Evolutionary conservation across 371 early-diverging fungal genomes (phyloP), one percentile per base, ranked within the genome.

Genomic region (Blakeslea trispora): DNA sequence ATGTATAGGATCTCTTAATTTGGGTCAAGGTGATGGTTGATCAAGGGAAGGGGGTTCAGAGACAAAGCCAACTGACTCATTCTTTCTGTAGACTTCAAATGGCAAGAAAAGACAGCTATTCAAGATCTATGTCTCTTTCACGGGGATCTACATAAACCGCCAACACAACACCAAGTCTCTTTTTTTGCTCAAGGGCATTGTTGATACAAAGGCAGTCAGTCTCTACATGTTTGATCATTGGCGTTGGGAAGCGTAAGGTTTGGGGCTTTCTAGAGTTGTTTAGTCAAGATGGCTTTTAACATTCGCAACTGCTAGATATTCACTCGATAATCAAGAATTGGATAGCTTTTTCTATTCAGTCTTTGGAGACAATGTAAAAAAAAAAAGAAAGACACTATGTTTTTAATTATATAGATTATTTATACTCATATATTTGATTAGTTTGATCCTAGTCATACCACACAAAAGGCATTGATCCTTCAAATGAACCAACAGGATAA

Each of bases 1-100:
- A 28, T 48, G 44, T 35, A 34, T 34, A 11, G 50, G 53, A n/a
- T 28, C 46, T 3, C 19, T 57, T n/a, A n/a, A 11, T 9, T 52
- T 57, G 43, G 48, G 50, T 10, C 52, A 52, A 47, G 56, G 56
- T 56, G n/a, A n/a, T n/a, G n/a, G n/a, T n/a, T n/a, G n/a, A n/a
- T n/a, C n/a, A n/a, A n/a, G n/a, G n/a, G n/a, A n/a, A n/a, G n/a
- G n/a, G n/a, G n/a, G n/a, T n/a, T n/a, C n/a, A n/a, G n/a, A n/a
- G 37, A 37, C 9, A 9, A 37, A 37, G 14, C n/a, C n/a, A n/a
- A n/a, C n/a, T n/a, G n/a, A n/a, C n/a, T n/a, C n/a, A n/a, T n/a
- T n/a, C n/a, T n/a, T n/a, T n/a, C n/a, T n/a, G n/a, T 6, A 37
- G 37, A 37, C 11, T 10, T 10, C 37, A 37, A 37, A 14, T 37